Conservation (phyloP, 1,284 basidiomycete genomes). For the Ceratorhiza oryzae-sativae region DNA sequence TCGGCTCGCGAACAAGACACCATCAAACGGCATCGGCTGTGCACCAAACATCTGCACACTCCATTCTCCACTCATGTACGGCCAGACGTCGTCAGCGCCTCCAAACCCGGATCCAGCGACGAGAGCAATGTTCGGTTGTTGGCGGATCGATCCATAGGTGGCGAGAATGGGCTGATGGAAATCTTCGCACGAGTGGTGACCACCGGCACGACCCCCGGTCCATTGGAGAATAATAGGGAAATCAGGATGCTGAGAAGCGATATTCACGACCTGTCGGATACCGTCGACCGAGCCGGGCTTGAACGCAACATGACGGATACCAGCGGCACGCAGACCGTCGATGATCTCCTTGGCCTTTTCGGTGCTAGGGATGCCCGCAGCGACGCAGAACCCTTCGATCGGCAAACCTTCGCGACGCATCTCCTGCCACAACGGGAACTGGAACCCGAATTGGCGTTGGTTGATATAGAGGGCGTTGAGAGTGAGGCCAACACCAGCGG, state of each 20-base stretch:
- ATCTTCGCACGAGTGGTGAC: slow-evolving; percentile 98
- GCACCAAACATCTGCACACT: slow-evolving; percentile 76
- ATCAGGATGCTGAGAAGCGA: slow-evolving; percentile 92
- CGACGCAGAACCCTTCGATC: slow-evolving; percentile 97
- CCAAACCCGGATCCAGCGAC: slow-evolving; percentile 98
- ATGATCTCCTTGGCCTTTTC: slow-evolving; percentile 97
- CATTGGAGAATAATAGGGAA: slow-evolving; percentile 99
- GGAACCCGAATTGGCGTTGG: slow-evolving; percentile 95
- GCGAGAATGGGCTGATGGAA: slow-evolving; percentile 95
- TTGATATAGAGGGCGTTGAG: slow-evolving; percentile 98
- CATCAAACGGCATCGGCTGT: slow-evolving; percentile 99
- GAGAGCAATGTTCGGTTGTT: slow-evolving; percentile 87
- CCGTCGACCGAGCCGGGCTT: slow-evolving; percentile 98
- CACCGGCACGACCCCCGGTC: slow-evolving; percentile 99
- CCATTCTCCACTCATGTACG: slow-evolving; percentile 97
- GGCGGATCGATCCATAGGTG: slow-evolving; percentile 90
- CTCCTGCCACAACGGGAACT: slow-evolving; percentile 96
- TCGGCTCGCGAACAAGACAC: slow-evolving; percentile 93
- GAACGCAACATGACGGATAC: slow-evolving; percentile 95
- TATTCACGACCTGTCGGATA: slow-evolving; percentile 95
- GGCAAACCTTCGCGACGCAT: slow-evolving; percentile 96
- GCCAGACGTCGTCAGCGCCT: slow-evolving; percentile 94
- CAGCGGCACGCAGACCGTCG: slow-evolving; percentile 72
- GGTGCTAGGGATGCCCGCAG: slow-evolving; percentile 91
- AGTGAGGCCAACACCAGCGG: slow-evolving; percentile 88